A percentile compares a stretch with the other conserved stretches of the same genome.
phyloP scores from a whole-genome alignment of 371 early-diverging fungal genomes.

The Mucor velutinosus region DNA sequence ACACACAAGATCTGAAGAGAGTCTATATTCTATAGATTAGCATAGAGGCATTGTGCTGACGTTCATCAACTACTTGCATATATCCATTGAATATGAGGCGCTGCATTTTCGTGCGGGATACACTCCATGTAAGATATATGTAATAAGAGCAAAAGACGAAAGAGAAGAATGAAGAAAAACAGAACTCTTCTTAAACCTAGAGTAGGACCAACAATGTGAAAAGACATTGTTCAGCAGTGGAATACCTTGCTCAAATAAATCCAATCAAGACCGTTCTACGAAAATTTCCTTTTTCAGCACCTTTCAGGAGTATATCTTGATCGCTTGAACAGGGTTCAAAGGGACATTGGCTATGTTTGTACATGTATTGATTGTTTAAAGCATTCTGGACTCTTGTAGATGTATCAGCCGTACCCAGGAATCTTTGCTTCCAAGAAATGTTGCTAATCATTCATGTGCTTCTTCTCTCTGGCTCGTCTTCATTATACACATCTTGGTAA shows the following conservation, averaged over 20 bases:
- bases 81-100: conserved; percentile 22
- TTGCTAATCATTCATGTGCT: not conserved
- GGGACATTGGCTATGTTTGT: not conserved
- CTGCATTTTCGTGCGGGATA: conserved; percentile 6
- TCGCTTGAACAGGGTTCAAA: not conserved
- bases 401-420: too few relatives aligned
- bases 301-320: not conserved
- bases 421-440: not conserved
- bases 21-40: conserved; percentile 6
- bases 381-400: not conserved
- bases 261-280: conserved; percentile 19
- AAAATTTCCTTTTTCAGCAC: conserved; percentile 22
- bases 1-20: conserved; percentile 23
- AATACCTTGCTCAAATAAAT: conserved; percentile 5
- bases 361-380: not conserved
- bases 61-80: conserved; percentile 14
- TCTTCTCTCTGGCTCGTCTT: not conserved
- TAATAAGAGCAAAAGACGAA: not conserved
- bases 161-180: conserved; percentile 4
- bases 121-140: conserved; percentile 15
- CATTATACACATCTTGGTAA: not conserved
- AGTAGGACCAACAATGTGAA: not conserved
- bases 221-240: not conserved
- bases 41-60: not conserved
- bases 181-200: not conserved